These are phyloP conservation scores for Alternaria arborescens DNA, from an alignment of 2,329 filamentous ascomycete species.

Conservation along the genomic window DNA sequence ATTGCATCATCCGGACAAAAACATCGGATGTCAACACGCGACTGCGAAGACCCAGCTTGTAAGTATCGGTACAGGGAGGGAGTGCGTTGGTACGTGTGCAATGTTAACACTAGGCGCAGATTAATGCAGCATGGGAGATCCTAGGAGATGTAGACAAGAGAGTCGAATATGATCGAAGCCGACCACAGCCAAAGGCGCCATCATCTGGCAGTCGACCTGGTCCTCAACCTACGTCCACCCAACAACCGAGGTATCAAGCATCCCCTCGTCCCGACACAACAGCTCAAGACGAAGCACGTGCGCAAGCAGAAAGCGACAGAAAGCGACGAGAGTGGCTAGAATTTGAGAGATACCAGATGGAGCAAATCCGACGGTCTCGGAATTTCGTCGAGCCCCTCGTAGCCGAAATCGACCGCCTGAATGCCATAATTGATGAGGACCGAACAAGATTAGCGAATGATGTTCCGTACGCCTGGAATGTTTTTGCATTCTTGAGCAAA, in stretches of 20 bases:
- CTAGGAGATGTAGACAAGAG: background rate
- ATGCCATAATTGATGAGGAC: background rate
- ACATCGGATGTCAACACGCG: background rate
- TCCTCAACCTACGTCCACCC: background rate
- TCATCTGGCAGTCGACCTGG: background rate
- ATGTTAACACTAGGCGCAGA: background rate
- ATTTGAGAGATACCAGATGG: constrained; percentile 4
- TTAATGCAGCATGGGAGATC: constrained; percentile 15
- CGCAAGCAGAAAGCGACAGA: constrained; percentile 3
- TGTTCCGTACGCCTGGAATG: constrained; percentile 7
- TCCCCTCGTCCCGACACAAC: background rate
- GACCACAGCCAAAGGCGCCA: background rate
- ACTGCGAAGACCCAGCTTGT: constrained; percentile 5
- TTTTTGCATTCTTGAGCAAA: background rate
- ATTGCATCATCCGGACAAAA: constrained; percentile 12
- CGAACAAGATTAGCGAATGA: background rate
- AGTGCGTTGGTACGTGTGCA: background rate
- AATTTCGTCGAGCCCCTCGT: background rate
- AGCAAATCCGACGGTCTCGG: constrained; percentile 2
- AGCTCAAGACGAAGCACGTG: constrained; percentile 7
- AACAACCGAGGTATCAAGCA: background rate
- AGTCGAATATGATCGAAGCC: constrained; percentile 4
- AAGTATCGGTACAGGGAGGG: background rate
- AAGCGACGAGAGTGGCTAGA: constrained; percentile 16
- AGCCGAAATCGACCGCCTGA: background rate